Evolutionary conservation across 2,329 filamentous ascomycete genomes (phyloP), one percentile per base, ranked within the genome.

Genomic region (Verticillium klebahnii): DNA sequence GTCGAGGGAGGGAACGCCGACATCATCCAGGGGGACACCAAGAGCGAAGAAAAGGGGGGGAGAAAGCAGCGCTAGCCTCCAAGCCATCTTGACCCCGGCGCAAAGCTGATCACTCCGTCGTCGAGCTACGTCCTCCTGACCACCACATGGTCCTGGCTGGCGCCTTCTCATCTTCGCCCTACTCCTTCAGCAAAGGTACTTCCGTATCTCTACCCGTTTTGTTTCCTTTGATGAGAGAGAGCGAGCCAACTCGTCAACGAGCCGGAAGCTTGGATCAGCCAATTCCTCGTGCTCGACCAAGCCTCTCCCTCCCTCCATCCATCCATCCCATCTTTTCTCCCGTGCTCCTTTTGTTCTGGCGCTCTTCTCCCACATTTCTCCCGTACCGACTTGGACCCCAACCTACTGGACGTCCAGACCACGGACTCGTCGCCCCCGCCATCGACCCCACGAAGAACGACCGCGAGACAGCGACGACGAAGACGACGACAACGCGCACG

Each of bases 241-340:
- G 19, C 45, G n/a, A 52, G 19, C 45, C 45, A 25, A 25, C 45
- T 52, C 23, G 19, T 52, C 45, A 19, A 23, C 9, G 9, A n/a
- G 45, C 8, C 45, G 23, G 45, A 45, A 58, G 57, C 57, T 58
- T 58, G 39, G 57, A 58, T 58, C 57, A 58, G 50, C 57, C 57
- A 19, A 34, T 50, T 58, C 57, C 57, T 58, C 57, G 57, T 58
- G 57, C 57, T 58, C 56, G 19, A 40, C 36, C 56, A 58, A 52
- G 45, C 45, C 19, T 52, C 45, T 58, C 57, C 39, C 57, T 50
- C 57, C 57, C 50, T 31, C 39, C 36, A 11, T 25, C 25, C n/a
- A 15, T 58, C 57, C 57, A 40, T 58, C 57, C 57, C 57, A 50
- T 58, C 57, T 58, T 50, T 40, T 50, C 57, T 58, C 57, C 32